phyloP scores from a whole-genome alignment of 148 eudicot genomes.

The Rhododendron kiyosumense region DNA sequence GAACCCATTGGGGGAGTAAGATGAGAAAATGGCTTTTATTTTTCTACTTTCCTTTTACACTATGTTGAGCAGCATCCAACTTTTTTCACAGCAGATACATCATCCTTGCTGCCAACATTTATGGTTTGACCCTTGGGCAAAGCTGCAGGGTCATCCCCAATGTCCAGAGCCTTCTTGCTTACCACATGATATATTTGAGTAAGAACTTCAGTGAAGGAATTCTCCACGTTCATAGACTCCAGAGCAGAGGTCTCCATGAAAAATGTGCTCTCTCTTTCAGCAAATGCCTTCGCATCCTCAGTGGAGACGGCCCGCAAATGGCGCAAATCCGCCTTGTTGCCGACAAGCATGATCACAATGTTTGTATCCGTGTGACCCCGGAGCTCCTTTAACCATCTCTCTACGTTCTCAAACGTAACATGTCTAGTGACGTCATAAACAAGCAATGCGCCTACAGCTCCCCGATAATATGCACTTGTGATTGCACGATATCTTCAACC shows the following conservation, averaged over 20 bases:
- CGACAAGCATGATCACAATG: conserved; percentile 67
- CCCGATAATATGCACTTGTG: conserved; percentile 69
- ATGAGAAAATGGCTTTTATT: neutral
- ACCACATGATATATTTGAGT: conserved; percentile 49
- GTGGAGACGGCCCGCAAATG: conserved; percentile 60
- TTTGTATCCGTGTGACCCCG: conserved; percentile 62
- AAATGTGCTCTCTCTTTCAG: conserved; percentile 46
- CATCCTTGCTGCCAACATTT: conserved; percentile 48
- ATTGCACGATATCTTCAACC: conserved; percentile 58
- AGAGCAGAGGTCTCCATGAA: conserved; percentile 69
- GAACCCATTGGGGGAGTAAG: neutral
- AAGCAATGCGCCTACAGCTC: conserved; percentile 64
- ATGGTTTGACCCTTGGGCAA: conserved; percentile 66
- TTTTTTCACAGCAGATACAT: conserved; percentile 62
- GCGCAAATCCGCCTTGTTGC: conserved; percentile 62
- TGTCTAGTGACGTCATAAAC: conserved; percentile 55
- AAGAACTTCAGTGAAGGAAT: conserved; percentile 58
- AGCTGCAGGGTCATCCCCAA: conserved; percentile 48
- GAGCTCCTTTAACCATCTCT: conserved; percentile 70
- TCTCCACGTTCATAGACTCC: conserved; percentile 56
- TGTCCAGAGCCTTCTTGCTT: conserved; percentile 51
- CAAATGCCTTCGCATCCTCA: conserved; percentile 58
- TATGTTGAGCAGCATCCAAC: conserved; percentile 63
- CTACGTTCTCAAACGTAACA: conserved; percentile 64
- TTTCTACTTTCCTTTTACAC: conserved; percentile 1